A percentile compares a stretch with the other conserved stretches of the same genome.
These are phyloP conservation scores for Dioscorea cayenensis DNA, from an alignment of 116 monocot species.

Conservation along the genomic window DNA sequence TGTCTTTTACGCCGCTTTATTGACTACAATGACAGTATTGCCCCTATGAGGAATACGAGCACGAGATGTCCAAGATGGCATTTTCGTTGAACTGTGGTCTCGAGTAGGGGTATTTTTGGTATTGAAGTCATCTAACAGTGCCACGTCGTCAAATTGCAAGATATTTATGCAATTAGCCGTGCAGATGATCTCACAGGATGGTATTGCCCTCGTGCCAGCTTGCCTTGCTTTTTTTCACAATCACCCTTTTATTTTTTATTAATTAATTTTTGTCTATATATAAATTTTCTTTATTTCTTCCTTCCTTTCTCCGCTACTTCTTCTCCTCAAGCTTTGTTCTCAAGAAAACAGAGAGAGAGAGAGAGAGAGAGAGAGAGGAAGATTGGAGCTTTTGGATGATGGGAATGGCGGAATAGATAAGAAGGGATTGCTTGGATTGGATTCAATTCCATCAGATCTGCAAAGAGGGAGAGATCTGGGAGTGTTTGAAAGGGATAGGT, in stretches of 20 bases:
- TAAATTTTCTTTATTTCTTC: neutral
- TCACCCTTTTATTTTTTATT: neutral
- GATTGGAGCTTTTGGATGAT: neutral
- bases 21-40: neutral
- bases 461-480: neutral
- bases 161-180: neutral
- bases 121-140: neutral
- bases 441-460: neutral
- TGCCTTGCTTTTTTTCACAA: too few relatives aligned
- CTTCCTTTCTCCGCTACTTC: conserved; percentile 2
- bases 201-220: neutral
- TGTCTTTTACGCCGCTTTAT: neutral
- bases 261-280: neutral
- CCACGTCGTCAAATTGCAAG: neutral
- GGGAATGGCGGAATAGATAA: neutral
- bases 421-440: neutral
- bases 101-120: neutral
- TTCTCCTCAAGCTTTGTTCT: neutral
- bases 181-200: neutral
- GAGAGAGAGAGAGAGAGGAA: neutral
- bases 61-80: neutral
- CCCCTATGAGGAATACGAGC: neutral
- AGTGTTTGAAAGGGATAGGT: too few relatives aligned
- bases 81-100: neutral
- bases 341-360: neutral